Evolutionary conservation across 345 rosid genomes (phyloP).

Genomic region (Citrus cavaleriei): DNA sequence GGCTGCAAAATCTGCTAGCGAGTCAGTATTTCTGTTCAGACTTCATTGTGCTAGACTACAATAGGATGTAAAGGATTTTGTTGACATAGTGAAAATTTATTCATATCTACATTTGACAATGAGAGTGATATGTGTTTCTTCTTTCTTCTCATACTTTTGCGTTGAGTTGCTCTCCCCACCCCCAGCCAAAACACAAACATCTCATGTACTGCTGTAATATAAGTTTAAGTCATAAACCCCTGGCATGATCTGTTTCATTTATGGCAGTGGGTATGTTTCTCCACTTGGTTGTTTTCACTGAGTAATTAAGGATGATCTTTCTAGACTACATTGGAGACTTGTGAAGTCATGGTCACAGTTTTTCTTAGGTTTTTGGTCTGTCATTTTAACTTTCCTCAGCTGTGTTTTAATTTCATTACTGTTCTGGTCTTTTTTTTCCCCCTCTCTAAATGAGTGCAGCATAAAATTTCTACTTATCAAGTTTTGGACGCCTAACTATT

Average conservation of each 20-base stretch:
- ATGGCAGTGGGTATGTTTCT: neutral
- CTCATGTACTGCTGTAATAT: neutral
- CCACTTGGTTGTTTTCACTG: neutral
- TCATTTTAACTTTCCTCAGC: neutral
- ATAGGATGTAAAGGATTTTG: conserved; percentile 6
- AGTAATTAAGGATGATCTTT: neutral
- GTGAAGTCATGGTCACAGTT: neutral
- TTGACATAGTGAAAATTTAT: neutral
- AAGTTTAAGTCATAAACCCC: neutral
- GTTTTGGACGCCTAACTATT: neutral
- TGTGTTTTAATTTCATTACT: neutral
- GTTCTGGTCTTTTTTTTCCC: neutral
- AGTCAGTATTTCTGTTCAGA: conserved; percentile 54
- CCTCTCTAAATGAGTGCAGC: neutral
- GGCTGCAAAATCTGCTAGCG: conserved; percentile 90
- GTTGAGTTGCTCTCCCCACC: neutral
- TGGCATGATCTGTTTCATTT: neutral
- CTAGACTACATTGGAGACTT: neutral
- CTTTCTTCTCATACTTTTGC: neutral
- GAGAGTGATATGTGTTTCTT: neutral
- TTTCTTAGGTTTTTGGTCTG: neutral
- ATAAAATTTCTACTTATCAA: neutral
- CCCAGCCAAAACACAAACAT: too few species aligned
- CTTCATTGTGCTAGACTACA: conserved; percentile 14
- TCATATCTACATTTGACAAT: neutral